Evolutionary conservation across 2,329 filamentous ascomycete genomes (phyloP).

Genomic region (Claviceps fusiformis): DNA sequence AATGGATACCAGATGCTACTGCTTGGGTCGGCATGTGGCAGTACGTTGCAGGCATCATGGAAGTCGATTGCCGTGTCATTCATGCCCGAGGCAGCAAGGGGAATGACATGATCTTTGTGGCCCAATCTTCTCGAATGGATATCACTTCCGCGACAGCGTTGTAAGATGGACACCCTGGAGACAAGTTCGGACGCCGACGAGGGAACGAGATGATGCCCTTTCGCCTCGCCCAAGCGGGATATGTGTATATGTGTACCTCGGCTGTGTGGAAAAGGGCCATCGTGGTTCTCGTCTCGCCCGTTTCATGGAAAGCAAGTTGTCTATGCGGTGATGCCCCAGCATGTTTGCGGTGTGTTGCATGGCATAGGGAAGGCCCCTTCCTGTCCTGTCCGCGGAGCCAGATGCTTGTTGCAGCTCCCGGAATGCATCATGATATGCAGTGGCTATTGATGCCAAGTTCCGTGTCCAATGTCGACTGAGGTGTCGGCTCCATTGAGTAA

Average conservation of each 20-base stretch:
- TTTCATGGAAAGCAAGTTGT: not conserved
- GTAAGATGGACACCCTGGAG: not conserved
- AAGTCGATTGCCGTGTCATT: not conserved
- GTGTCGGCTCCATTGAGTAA: too few relatives aligned
- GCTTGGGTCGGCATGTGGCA: not conserved
- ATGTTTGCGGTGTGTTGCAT: too few relatives aligned
- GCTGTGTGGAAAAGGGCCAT: not conserved
- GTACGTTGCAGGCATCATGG: not conserved
- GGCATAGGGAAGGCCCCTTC: too few relatives aligned
- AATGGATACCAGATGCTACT: not conserved
- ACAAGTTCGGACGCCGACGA: not conserved
- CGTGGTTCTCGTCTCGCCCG: not conserved
- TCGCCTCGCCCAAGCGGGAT: not conserved
- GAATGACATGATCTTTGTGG: not conserved
- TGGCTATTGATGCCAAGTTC: too few relatives aligned
- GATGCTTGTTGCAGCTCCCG: too few relatives aligned
- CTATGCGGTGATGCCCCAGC: not conserved
- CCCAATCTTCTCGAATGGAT: not conserved
- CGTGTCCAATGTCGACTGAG: too few relatives aligned
- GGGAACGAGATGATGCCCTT: not conserved
- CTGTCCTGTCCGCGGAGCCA: not conserved
- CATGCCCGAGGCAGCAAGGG: not conserved
- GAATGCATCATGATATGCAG: too few relatives aligned
- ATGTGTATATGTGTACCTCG: not conserved
- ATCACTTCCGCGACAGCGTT: not conserved